phyloP scores from a whole-genome alignment of 176 grass and related monocot species.

The Cocos nucifera region DNA sequence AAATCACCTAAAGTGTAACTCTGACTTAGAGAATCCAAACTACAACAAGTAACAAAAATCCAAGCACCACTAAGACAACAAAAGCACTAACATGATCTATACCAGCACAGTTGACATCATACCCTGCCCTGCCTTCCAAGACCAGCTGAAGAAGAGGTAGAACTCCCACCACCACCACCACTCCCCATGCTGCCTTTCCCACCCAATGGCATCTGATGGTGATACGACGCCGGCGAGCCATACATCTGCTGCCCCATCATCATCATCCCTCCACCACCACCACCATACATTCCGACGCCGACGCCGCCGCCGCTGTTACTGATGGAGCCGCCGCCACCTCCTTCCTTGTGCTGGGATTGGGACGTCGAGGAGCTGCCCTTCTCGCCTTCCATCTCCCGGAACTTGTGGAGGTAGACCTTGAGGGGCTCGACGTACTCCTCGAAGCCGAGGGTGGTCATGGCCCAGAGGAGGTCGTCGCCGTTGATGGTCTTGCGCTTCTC shows the following conservation, averaged over 20 bases:
- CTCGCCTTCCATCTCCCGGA: constrained; percentile 93
- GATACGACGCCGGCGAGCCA: constrained; percentile 29
- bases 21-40: too few relatives aligned
- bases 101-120: constrained; percentile 5
- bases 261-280: constrained; percentile 36
- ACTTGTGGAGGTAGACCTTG: constrained; percentile 89
- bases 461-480: constrained; percentile 95
- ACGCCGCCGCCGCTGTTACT: neutral
- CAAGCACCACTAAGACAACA: too few relatives aligned
- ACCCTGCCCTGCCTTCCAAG: constrained; percentile 42
- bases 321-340: constrained; percentile 1
- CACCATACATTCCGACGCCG: too few relatives aligned
- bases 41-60: too few relatives aligned
- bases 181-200: constrained; percentile 29
- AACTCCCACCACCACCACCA: constrained; percentile 16
- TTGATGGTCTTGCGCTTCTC: constrained; percentile 99
- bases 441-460: constrained; percentile 92
- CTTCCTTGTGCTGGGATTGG: neutral
- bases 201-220: constrained; percentile 51
- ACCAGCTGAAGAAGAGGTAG: constrained; percentile 34
- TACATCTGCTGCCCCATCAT: constrained; percentile 73
- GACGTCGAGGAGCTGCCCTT: constrained; percentile 17
- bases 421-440: constrained; percentile 94
- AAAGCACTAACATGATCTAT: too few relatives aligned
- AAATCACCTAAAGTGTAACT: too few relatives aligned